These are phyloP conservation scores for Acanthamoeba healyi DNA, from an alignment of 208 protist genomes.

Conservation along the genomic window DNA sequence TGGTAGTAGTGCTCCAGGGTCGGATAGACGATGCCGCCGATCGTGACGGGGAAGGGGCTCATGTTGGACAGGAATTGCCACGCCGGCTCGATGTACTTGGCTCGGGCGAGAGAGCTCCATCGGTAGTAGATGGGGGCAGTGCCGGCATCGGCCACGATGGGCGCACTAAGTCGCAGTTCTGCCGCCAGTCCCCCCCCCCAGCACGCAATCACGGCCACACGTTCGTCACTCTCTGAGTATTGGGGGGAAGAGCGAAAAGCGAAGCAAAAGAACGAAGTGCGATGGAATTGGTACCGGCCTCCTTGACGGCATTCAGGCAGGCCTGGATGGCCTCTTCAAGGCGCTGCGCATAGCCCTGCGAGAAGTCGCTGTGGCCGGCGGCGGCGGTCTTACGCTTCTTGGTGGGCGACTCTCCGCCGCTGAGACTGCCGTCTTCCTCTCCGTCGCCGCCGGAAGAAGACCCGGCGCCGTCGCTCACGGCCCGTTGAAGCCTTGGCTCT, in stretches of 20 bases:
- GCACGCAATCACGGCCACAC: background rate
- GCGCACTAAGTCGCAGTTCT: background rate
- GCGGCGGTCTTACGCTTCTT: background rate
- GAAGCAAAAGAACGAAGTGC: background rate
- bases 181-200: background rate
- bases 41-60: constrained; percentile 42
- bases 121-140: constrained; percentile 50
- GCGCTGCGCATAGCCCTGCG: background rate
- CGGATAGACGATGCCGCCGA: constrained; percentile 43
- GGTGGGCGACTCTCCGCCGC: background rate
- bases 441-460: constrained; percentile 6
- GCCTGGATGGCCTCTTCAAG: background rate
- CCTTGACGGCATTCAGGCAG: background rate
- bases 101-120: constrained; percentile 60
- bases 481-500: background rate
- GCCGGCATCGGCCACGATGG: background rate
- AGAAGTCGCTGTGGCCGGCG: background rate
- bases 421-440: background rate
- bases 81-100: constrained; percentile 55
- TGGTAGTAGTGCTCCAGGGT: constrained; percentile 69
- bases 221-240: background rate
- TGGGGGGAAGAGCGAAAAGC: background rate
- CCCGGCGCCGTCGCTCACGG: background rate
- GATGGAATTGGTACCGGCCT: background rate
- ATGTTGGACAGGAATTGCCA: constrained; percentile 69